Evolutionary conservation across 202 grass and related monocot genomes (phyloP).

Genomic region (Panicum virgatum): DNA sequence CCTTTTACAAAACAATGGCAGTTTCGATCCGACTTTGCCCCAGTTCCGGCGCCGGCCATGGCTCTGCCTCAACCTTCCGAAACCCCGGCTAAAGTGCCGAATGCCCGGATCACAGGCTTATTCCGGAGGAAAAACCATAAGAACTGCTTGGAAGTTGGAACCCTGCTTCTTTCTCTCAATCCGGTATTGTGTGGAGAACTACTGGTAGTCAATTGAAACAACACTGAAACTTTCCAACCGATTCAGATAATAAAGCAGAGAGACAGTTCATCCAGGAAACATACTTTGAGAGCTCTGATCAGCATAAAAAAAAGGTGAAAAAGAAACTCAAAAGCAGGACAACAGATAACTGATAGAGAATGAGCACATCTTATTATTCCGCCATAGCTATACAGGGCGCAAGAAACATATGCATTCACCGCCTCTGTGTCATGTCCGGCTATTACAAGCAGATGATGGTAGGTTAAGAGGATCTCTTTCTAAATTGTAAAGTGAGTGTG

Average conservation of each 20-base stretch:
- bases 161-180: too few relatives aligned
- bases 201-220: too few relatives aligned
- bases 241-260: not conserved
- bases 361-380: not conserved
- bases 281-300: not conserved
- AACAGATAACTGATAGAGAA: not conserved
- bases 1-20: not conserved
- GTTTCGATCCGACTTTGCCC: not conserved
- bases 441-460: not conserved
- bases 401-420: not conserved
- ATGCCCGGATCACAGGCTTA: not conserved
- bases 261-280: not conserved
- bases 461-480: not conserved
- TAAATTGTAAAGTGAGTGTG: not conserved
- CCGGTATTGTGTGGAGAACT: too few relatives aligned
- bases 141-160: too few relatives aligned
- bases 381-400: not conserved
- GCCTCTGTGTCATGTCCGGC: not conserved
- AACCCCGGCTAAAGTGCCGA: not conserved
- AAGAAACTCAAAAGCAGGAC: not conserved
- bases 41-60: not conserved
- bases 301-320: not conserved
- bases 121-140: too few relatives aligned
- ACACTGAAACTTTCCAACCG: too few relatives aligned
- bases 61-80: not conserved